phyloP scores from a whole-genome alignment of 1,284 basidiomycete species.

The Microbotryum intermedium region DNA sequence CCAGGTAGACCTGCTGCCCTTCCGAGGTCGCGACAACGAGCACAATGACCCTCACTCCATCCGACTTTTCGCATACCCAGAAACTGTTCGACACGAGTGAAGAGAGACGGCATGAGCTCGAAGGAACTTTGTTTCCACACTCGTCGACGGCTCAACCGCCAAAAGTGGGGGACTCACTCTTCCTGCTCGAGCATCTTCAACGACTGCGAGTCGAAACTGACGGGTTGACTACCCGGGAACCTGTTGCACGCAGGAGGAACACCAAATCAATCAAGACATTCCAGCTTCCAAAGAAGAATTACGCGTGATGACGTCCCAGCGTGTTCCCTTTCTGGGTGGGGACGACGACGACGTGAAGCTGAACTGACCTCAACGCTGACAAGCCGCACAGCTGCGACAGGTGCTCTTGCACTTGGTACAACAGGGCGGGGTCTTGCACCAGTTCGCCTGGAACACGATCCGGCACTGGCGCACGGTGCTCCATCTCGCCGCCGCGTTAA shows the following conservation, averaged over 20 bases:
- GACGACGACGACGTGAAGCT: too few relatives aligned
- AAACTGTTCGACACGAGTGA: constrained; percentile 50
- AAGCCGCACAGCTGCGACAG: constrained; percentile 26
- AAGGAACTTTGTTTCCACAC: constrained; percentile 9
- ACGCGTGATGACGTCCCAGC: too few relatives aligned
- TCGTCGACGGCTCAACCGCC: background rate
- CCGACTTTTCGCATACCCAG: constrained; percentile 99
- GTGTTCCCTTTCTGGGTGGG: too few relatives aligned
- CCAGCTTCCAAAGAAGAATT: too few relatives aligned
- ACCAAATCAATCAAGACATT: background rate
- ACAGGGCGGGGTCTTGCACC: constrained; percentile 21
- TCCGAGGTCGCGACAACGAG: constrained; percentile 54
- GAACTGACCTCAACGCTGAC: constrained; percentile 17
- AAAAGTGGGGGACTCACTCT: constrained; percentile 54
- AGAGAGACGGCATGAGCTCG: background rate
- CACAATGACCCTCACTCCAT: constrained; percentile 85
- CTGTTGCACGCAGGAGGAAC: constrained; percentile 41
- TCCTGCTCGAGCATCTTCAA: constrained; percentile 65
- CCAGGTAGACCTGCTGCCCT: constrained; percentile 69
- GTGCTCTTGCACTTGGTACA: constrained; percentile 27
- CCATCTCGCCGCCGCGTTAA: too few relatives aligned
- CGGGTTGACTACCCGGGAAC: constrained; percentile 88
- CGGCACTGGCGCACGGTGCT: constrained; percentile 22
- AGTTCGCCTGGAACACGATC: constrained; percentile 25
- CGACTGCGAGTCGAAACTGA: constrained; percentile 68